Percentiles rank a stretch among this genome's conserved stretches.
phyloP scores from a whole-genome alignment of 2,329 filamentous ascomycete species.

The Fusarium dlaminii region DNA sequence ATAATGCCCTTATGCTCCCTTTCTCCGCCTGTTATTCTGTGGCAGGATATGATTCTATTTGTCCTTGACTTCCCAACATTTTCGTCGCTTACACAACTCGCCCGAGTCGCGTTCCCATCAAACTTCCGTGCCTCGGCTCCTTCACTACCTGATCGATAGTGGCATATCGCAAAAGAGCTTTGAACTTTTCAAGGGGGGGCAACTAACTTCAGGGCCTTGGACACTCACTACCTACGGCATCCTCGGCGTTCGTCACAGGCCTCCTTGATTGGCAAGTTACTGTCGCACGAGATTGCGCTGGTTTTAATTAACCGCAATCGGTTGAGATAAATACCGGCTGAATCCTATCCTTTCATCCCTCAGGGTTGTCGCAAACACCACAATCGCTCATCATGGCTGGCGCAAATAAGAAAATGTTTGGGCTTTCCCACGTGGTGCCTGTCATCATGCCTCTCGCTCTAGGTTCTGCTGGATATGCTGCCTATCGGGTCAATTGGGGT shows the following conservation, averaged over 20 bases:
- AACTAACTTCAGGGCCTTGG: not conserved
- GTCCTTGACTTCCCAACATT: slow-evolving; percentile 10
- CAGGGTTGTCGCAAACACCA: slow-evolving; percentile 10
- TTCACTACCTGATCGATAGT: slow-evolving; percentile 2
- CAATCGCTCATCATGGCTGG: slow-evolving; percentile 44
- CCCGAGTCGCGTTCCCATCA: slow-evolving; percentile 21
- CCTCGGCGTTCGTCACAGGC: not conserved
- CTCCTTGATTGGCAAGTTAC: not conserved
- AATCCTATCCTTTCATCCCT: not conserved
- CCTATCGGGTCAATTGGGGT: slow-evolving; percentile 56
- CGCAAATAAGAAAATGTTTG: slow-evolving; percentile 47
- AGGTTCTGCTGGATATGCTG: slow-evolving; percentile 58
- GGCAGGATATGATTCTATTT: not conserved
- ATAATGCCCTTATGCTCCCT: no score
- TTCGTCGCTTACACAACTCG: not conserved
- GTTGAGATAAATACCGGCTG: slow-evolving; percentile 2
- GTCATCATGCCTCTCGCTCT: slow-evolving; percentile 54
- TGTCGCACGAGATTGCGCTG: not conserved
- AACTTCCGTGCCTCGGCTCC: slow-evolving; percentile 35
- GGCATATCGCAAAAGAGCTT: slow-evolving; percentile 12
- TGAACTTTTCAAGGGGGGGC: slow-evolving; percentile 1
- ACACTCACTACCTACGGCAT: slow-evolving; percentile 1
- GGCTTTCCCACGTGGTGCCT: slow-evolving; percentile 48
- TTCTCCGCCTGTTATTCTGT: not conserved
- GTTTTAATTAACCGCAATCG: not conserved